Percentiles rank a stretch among this genome's conserved stretches.
Conservation (phyloP, 768 basidiomycete genomes). For the Hericium alpestre region DNA sequence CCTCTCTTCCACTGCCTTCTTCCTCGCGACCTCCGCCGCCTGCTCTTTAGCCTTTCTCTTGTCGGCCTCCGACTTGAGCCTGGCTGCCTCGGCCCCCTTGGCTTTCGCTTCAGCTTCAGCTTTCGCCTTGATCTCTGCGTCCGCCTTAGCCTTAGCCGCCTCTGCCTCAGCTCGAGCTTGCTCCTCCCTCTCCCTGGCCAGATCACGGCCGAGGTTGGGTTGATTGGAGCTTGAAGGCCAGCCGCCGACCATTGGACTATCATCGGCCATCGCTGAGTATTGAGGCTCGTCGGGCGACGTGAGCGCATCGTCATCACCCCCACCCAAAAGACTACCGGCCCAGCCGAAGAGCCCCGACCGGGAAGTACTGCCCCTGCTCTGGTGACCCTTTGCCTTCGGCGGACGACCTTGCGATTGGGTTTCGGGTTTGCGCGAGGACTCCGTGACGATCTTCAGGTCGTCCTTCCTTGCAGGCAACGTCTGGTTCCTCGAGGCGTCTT, state of each 20-base stretch:
- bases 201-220: too few relatives aligned
- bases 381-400: background rate
- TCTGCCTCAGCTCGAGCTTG: background rate
- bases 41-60: background rate
- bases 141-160: too few relatives aligned
- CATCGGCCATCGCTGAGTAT: background rate
- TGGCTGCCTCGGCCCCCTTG: too few relatives aligned
- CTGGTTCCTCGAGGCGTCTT: background rate
- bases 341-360: background rate
- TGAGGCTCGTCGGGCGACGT: background rate
- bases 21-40: background rate
- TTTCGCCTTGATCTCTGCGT: too few relatives aligned
- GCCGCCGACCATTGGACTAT: background rate
- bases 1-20: background rate
- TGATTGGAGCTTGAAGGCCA: background rate
- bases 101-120: too few relatives aligned
- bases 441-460: conserved; percentile 4
- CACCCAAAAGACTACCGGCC: background rate
- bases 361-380: background rate
- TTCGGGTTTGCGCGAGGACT: background rate
- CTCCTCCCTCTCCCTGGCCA: background rate
- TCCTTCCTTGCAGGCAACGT: conserved; percentile 9
- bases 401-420: background rate
- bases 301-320: background rate
- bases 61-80: too few relatives aligned